Conservation (phyloP, 768 basidiomycete genomes). For the Termitomyces sp. region DNA sequence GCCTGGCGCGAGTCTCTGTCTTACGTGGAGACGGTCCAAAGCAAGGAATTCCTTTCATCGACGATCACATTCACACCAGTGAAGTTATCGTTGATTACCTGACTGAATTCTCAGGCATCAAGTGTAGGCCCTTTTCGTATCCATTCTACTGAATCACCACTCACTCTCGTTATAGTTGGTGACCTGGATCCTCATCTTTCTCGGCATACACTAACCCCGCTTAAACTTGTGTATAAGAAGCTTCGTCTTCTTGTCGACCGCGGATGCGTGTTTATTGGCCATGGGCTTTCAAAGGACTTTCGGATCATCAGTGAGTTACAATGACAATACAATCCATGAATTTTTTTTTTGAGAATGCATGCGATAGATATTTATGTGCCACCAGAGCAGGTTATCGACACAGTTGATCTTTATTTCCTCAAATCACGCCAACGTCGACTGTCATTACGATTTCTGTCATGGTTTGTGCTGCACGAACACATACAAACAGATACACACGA, state of each 20-base stretch:
- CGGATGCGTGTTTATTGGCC: slow-evolving; percentile 96
- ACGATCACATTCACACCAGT: slow-evolving; percentile 96
- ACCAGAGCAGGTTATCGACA: slow-evolving; percentile 93
- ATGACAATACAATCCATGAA: neutral
- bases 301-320: slow-evolving; percentile 86
- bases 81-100: slow-evolving; percentile 95
- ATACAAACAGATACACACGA: slow-evolving; percentile 96
- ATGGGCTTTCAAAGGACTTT: slow-evolving; percentile 96
- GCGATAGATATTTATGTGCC: slow-evolving; percentile 89
- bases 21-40: slow-evolving; percentile 80
- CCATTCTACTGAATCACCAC: neutral
- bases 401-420: slow-evolving; percentile 93
- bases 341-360: neutral
- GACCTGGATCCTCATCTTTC: slow-evolving; percentile 87
- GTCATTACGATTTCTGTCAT: slow-evolving; percentile 89
- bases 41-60: slow-evolving; percentile 89
- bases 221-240: slow-evolving; percentile 99
- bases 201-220: slow-evolving; percentile 84
- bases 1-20: slow-evolving; percentile 92
- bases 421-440: slow-evolving; percentile 79
- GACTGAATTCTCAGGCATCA: slow-evolving; percentile 95
- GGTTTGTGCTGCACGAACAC: slow-evolving; percentile 88
- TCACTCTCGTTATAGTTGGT: slow-evolving; percentile 55
- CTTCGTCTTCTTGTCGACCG: slow-evolving; percentile 87
- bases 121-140: slow-evolving; percentile 50